A percentile compares a stretch with the other conserved stretches of the same genome.
These are phyloP conservation scores for Wickerhamiella nectarea DNA, from an alignment of 805 yeast genomes.

Conservation along the genomic window DNA sequence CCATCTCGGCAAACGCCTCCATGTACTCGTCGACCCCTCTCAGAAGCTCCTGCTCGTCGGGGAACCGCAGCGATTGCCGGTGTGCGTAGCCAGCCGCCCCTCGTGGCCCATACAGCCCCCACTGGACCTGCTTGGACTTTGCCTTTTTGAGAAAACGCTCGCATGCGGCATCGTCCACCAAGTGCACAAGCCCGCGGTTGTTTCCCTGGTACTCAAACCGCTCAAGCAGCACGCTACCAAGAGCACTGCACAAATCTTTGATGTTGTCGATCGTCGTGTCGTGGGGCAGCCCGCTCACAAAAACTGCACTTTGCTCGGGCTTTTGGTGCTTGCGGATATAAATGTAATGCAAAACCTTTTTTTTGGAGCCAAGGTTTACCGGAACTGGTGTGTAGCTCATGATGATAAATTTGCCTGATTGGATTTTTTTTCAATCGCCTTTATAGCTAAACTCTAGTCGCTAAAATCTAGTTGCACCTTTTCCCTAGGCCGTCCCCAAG, in stretches of 20 bases:
- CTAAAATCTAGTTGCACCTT: too few relatives aligned
- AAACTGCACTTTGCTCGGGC: constrained; percentile 40
- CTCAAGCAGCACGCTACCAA: constrained; percentile 33
- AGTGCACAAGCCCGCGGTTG: constrained; percentile 48
- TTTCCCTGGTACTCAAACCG: constrained; percentile 24
- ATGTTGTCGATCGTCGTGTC: constrained; percentile 39
- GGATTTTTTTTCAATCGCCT: too few relatives aligned
- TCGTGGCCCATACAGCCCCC: constrained; percentile 30
- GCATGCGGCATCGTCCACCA: constrained; percentile 58
- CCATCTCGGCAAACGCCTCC: constrained; percentile 55
- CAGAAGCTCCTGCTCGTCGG: constrained; percentile 39
- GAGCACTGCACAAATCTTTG: constrained; percentile 40
- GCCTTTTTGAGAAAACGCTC: constrained; percentile 52
- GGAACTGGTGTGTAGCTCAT: constrained; percentile 16
- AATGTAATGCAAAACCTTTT: constrained; percentile 16
- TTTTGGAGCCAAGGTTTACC: constrained; percentile 12
- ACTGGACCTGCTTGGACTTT: constrained; percentile 30
- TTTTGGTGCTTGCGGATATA: constrained; percentile 24
- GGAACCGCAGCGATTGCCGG: constrained; percentile 23
- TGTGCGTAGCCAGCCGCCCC: constrained; percentile 31
- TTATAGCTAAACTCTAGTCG: too few relatives aligned
- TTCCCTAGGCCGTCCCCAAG: too few relatives aligned
- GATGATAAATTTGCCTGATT: background rate
- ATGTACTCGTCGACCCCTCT: constrained; percentile 46
- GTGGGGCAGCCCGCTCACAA: constrained; percentile 64